Base-by-base conservation (phyloP, 208 protist genomes). In the Acanthamoeba healyi region DNA sequence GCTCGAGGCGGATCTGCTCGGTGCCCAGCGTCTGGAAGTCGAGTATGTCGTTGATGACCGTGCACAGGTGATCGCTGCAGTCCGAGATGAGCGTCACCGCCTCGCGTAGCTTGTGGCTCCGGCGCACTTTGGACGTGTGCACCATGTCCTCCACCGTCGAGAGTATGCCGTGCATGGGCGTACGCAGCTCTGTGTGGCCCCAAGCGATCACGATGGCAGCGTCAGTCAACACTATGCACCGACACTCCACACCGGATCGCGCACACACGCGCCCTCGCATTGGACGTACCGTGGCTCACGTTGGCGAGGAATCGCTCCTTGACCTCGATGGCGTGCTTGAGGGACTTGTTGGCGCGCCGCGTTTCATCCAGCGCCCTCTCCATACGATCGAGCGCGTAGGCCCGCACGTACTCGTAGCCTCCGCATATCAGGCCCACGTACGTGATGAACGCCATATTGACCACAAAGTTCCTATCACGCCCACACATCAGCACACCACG, bases 271-370 rank as follows among this genome's bases (percentile, higher is more conserved):
- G 15, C 17, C 10, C 4, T 15, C n/a, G n/a, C n/a, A n/a, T n/a
- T 26, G 7, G 81, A 70, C 1, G 19, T 70, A 91, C 56, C 88
- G 32, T 93, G 65, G 67, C 56, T 93, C 34, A 74, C 65, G 42
- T 93, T 93, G 65, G 88, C 88, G 51, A 93, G 65, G 67, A 93
- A 93, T 4, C n/a, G 88, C 29, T 51, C 51, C n/a, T 93, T 93
- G 63, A 49, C 88, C 26, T 74, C 32, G 67, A 46, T 82, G 88
- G 88, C 88, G 17, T 81, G 36, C 42, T 93, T 32, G 58, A 93
- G 65, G 14, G 3, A 9, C 22, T n/a, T 38, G 88, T 93, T 93
- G 63, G 88, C 88, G n/a, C 36, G 42, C 36, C 36, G 19, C n/a
- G 32, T 29, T 38, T 93, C 63, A 36, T 82, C 19, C 9, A 93